Conservation (phyloP, 2,329 filamentous ascomycete species). For the Westerdykella aurantiaca region DNA sequence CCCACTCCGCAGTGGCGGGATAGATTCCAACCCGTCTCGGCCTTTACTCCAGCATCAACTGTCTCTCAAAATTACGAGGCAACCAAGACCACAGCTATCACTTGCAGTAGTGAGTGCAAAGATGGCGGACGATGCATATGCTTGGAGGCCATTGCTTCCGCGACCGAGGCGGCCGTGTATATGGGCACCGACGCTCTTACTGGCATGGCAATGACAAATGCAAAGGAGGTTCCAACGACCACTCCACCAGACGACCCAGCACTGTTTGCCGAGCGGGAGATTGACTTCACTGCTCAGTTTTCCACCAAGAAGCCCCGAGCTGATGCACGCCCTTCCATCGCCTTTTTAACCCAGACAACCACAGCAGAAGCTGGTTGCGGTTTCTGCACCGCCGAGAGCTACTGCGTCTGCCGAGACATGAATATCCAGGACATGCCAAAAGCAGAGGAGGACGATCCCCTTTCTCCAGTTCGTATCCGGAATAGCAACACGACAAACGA, state of each 20-base stretch:
- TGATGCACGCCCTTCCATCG: constrained; percentile 15
- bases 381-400: constrained; percentile 28
- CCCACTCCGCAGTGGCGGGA: neutral
- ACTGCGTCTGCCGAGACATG: constrained; percentile 27
- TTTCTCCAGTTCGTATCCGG: constrained; percentile 2
- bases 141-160: constrained; percentile 23
- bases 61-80: constrained; percentile 6
- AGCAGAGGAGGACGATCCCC: constrained; percentile 9
- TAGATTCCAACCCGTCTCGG: constrained; percentile 5
- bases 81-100: constrained; percentile 11
- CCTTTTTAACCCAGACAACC: constrained; percentile 15
- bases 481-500: constrained; percentile 1
- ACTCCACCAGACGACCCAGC: neutral
- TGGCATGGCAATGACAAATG: neutral
- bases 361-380: constrained; percentile 24
- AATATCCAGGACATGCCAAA: constrained; percentile 9
- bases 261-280: constrained; percentile 21
- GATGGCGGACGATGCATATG: constrained; percentile 28
- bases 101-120: constrained; percentile 24
- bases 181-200: constrained; percentile 13
- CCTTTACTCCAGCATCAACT: constrained; percentile 5
- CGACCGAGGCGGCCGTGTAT: constrained; percentile 14
- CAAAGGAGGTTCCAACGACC: neutral
- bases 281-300: constrained; percentile 31
- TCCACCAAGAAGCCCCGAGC: constrained; percentile 3